Percentiles rank a stretch among this genome's conserved stretches.
These are phyloP conservation scores for Domatiomyces globalis DNA, from an alignment of 2,329 filamentous ascomycete genomes.

Conservation along the genomic window DNA sequence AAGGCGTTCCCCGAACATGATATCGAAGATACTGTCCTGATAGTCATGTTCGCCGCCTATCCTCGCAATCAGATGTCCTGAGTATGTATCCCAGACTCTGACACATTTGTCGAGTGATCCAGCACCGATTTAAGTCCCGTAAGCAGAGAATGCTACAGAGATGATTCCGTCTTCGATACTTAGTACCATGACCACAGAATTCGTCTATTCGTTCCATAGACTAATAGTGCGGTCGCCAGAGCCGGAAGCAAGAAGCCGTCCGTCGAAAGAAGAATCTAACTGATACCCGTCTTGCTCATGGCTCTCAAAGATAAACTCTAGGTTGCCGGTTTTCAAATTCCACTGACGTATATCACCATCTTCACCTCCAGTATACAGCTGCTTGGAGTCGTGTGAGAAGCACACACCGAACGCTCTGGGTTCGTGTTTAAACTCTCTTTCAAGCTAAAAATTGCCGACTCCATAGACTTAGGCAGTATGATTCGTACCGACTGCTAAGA, in stretches of 20 bases:
- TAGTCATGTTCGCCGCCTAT: constrained; percentile 87
- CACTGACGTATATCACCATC: constrained; percentile 96
- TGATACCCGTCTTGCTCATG: constrained; percentile 98
- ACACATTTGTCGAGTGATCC: constrained; percentile 96
- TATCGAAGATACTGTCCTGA: constrained; percentile 80
- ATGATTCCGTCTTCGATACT: constrained; percentile 95
- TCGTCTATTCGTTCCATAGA: constrained; percentile 85
- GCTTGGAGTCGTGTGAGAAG: constrained; percentile 92
- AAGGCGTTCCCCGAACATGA: constrained; percentile 74
- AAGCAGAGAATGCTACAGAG: constrained; percentile 91
- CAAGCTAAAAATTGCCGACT: constrained; percentile 32
- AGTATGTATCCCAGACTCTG: constrained; percentile 84
- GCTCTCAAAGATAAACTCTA: constrained; percentile 81
- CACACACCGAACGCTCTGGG: constrained; percentile 47
- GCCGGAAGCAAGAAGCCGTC: constrained; percentile 85
- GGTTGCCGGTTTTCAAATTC: constrained; percentile 73
- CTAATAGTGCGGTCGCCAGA: constrained; percentile 89
- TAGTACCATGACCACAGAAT: constrained; percentile 67
- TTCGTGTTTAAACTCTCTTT: no score
- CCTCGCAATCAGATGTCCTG: constrained; percentile 73
- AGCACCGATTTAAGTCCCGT: constrained; percentile 85
- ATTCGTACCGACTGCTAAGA: constrained; percentile 95
- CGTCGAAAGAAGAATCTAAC: constrained; percentile 85
- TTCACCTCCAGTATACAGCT: constrained; percentile 87
- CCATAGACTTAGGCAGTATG: constrained; percentile 97